Evolutionary conservation across 768 basidiomycete genomes (phyloP).

Genomic region (Trametes maxima): DNA sequence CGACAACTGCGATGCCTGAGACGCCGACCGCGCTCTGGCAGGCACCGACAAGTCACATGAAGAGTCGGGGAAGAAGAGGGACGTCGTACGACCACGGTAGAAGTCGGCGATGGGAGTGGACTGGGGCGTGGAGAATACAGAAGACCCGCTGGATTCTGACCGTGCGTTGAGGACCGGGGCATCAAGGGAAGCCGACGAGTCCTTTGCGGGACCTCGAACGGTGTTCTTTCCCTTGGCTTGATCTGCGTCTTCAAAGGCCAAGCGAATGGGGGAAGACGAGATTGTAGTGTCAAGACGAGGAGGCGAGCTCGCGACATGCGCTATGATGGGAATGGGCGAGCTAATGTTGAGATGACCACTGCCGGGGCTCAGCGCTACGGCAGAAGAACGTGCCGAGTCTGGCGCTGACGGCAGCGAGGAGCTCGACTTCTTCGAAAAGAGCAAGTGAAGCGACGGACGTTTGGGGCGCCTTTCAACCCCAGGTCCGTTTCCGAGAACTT

Average conservation of each 20-base stretch:
- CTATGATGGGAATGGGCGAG: conserved; percentile 1
- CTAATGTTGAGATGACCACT: conserved; percentile 1
- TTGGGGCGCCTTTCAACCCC: conserved; percentile 43
- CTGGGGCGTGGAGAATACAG: conserved; percentile 31
- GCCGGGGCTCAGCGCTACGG: conserved; percentile 2
- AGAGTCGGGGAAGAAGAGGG: conserved; percentile 17
- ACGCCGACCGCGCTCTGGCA: conserved; percentile 17
- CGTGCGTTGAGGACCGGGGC: conserved; percentile 1
- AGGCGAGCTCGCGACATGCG: conserved; percentile 19
- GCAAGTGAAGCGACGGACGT: conserved; percentile 68
- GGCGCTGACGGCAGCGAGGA: conserved; percentile 29
- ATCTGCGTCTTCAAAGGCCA: conserved; percentile 24
- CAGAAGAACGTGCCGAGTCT: conserved; percentile 1
- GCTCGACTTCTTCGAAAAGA: conserved; percentile 68
- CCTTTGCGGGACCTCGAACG: conserved; percentile 6
- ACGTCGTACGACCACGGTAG: conserved; percentile 28
- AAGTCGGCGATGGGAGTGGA: conserved; percentile 34
- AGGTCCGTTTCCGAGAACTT: not conserved
- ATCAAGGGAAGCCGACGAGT: not conserved
- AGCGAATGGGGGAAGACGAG: conserved; percentile 30
- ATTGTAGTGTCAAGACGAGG: conserved; percentile 32
- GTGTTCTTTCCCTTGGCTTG: conserved; percentile 6
- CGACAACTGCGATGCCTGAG: conserved; percentile 38
- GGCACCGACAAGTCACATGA: conserved; percentile 7
- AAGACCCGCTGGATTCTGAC: conserved; percentile 30